Evolutionary conservation across 2,329 filamentous ascomycete species (phyloP).

Genomic region (Ophiostoma quercus): DNA sequence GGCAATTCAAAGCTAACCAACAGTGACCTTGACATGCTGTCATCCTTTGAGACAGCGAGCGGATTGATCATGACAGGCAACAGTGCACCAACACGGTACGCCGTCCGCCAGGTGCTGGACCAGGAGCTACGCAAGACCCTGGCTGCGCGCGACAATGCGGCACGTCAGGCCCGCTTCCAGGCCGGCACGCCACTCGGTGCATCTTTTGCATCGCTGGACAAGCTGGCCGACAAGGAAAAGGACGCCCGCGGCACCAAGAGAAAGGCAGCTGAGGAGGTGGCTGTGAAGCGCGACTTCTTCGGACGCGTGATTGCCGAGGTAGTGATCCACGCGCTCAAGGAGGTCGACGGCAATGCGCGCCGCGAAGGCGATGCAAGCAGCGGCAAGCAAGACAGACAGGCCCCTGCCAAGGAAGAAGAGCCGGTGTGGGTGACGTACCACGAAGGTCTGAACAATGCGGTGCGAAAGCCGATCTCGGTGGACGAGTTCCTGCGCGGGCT

Average conservation of each 20-base stretch:
- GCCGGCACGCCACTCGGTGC: slow-evolving; percentile 42
- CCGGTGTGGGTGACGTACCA: slow-evolving; percentile 84
- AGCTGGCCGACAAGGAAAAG: slow-evolving; percentile 21
- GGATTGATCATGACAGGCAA: slow-evolving; percentile 49
- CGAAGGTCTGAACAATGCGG: slow-evolving; percentile 88
- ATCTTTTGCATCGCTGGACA: slow-evolving; percentile 13
- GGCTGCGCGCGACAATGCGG: slow-evolving; percentile 58
- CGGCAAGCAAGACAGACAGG: not conserved
- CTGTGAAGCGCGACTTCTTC: slow-evolving; percentile 77
- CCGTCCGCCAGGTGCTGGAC: slow-evolving; percentile 86
- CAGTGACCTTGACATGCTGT: slow-evolving; percentile 69
- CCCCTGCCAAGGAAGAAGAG: slow-evolving; percentile 40
- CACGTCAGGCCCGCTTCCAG: slow-evolving; percentile 59
- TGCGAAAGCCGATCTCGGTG: slow-evolving; percentile 78
- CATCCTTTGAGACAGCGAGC: slow-evolving; percentile 65
- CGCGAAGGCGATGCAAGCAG: slow-evolving; percentile 29
- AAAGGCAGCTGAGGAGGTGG: slow-evolving; percentile 32
- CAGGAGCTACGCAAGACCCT: slow-evolving; percentile 78
- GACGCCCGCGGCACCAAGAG: slow-evolving; percentile 35
- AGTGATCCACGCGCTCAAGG: slow-evolving; percentile 30
- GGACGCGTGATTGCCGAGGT: slow-evolving; percentile 58
- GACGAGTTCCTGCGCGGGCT: slow-evolving; percentile 69
- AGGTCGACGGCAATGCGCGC: slow-evolving; percentile 39
- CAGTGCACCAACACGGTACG: slow-evolving; percentile 75
- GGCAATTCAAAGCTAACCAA: not conserved